Evolutionary conservation across 2,329 filamentous ascomycete species (phyloP).

Genomic region (Beauveria scarabaeidicola): DNA sequence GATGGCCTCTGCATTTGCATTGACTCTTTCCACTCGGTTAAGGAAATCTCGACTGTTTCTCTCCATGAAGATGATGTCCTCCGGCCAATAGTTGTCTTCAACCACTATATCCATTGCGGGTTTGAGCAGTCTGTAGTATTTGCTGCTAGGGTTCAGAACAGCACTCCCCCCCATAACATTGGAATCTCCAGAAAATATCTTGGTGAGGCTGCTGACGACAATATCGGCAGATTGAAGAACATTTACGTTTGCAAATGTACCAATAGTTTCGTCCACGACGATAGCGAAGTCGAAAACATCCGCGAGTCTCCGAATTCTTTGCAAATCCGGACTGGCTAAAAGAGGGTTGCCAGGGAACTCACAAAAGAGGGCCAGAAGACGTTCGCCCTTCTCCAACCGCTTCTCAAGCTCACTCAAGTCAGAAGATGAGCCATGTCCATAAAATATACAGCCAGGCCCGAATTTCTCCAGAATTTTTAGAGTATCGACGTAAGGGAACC

Average conservation of each 20-base stretch:
- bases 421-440: constrained; percentile 66
- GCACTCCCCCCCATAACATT: constrained; percentile 93
- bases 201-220: constrained; percentile 90
- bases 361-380: constrained; percentile 77
- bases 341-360: constrained; percentile 94
- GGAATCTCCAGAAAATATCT: constrained; percentile 93
- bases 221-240: constrained; percentile 84
- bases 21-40: constrained; percentile 73
- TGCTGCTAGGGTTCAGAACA: constrained; percentile 56
- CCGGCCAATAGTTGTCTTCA: constrained; percentile 88
- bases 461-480: constrained; percentile 94
- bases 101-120: constrained; percentile 54
- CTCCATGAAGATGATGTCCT: constrained; percentile 92
- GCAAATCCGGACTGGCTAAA: constrained; percentile 73
- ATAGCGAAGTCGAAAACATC: constrained; percentile 81
- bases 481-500: constrained; percentile 97
- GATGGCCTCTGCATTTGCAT: constrained; percentile 75
- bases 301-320: constrained; percentile 70
- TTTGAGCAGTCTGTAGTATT: constrained; percentile 64
- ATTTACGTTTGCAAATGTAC: constrained; percentile 93
- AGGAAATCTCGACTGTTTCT: constrained; percentile 91
- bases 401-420: constrained; percentile 79
- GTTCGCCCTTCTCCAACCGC: constrained; percentile 62
- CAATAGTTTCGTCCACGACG: constrained; percentile 92
- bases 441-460: constrained; percentile 81